Conservation (phyloP, 306 rosid species). For the Vigna radiata region DNA sequence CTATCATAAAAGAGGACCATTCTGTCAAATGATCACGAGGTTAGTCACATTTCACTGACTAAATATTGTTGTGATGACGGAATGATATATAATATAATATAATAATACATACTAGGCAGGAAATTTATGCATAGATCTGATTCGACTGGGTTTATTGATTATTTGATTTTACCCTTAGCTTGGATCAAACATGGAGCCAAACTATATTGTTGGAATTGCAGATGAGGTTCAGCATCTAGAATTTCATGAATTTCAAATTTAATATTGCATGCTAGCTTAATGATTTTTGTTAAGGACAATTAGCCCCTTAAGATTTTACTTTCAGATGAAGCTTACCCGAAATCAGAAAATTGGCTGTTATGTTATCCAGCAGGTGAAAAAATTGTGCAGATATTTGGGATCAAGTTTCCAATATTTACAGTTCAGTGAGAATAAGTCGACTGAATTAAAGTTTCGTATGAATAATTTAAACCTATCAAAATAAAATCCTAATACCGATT, state of each 20-base stretch:
- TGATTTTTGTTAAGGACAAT: background rate
- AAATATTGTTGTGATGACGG: too few relatives aligned
- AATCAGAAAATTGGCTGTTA: background rate
- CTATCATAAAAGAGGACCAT: background rate
- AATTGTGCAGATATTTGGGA: background rate
- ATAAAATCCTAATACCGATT: too few relatives aligned
- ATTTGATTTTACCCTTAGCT: background rate
- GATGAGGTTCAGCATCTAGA: background rate
- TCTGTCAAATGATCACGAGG: background rate
- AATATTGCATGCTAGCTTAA: background rate
- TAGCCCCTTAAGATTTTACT: background rate
- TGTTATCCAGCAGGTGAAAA: background rate
- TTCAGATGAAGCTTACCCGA: background rate
- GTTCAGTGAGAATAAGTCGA: background rate
- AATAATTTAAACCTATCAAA: too few relatives aligned
- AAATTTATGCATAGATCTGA: too few relatives aligned
- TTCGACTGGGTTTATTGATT: too few relatives aligned
- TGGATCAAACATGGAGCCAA: background rate
- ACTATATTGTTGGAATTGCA: background rate
- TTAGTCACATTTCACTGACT: background rate
- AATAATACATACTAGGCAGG: too few relatives aligned
- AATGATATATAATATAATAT: too few relatives aligned
- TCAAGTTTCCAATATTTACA: too few relatives aligned
- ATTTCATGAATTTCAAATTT: background rate
- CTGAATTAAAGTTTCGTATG: too few relatives aligned